Evolutionary conservation across 306 rosid species (phyloP).

Genomic region (Quercus cerris): DNA sequence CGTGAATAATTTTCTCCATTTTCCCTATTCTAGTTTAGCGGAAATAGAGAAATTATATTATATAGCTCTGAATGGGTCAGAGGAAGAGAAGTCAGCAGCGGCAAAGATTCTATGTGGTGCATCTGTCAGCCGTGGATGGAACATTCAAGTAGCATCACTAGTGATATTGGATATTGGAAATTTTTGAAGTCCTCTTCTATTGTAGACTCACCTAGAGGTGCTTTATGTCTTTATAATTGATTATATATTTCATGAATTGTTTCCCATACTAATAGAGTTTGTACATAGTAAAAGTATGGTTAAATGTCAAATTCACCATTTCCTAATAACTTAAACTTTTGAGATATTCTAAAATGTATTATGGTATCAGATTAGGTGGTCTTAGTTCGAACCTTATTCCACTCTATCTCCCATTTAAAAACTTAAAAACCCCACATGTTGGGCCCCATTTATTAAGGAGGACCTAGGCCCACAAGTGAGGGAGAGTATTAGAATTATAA

Average conservation of each 20-base stretch:
- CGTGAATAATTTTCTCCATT: slow-evolving; percentile 25
- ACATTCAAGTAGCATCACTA: slow-evolving; percentile 52
- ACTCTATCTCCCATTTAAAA: too few relatives aligned
- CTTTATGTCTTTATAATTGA: slow-evolving; percentile 1
- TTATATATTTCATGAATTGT: not conserved
- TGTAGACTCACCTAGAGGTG: slow-evolving; percentile 8
- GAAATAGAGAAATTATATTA: slow-evolving; percentile 75
- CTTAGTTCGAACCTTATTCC: too few relatives aligned
- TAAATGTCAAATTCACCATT: too few relatives aligned
- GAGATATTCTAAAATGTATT: too few relatives aligned
- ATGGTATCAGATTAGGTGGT: too few relatives aligned
- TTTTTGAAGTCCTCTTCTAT: slow-evolving; percentile 3
- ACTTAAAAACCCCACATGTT: too few relatives aligned
- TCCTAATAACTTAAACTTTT: too few relatives aligned
- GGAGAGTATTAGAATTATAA: too few relatives aligned
- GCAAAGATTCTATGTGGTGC: slow-evolving; percentile 82
- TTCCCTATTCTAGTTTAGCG: slow-evolving; percentile 46
- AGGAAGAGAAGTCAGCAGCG: slow-evolving; percentile 63
- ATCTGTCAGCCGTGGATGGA: slow-evolving; percentile 74
- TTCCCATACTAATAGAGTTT: not conserved
- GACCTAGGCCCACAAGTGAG: too few relatives aligned
- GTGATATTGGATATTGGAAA: slow-evolving; percentile 6
- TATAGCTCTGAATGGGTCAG: slow-evolving; percentile 66
- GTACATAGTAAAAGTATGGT: too few relatives aligned
- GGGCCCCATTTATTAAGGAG: too few relatives aligned